Conservation (phyloP, 176 grass and related monocot genomes). For the Triticum monococcum region DNA sequence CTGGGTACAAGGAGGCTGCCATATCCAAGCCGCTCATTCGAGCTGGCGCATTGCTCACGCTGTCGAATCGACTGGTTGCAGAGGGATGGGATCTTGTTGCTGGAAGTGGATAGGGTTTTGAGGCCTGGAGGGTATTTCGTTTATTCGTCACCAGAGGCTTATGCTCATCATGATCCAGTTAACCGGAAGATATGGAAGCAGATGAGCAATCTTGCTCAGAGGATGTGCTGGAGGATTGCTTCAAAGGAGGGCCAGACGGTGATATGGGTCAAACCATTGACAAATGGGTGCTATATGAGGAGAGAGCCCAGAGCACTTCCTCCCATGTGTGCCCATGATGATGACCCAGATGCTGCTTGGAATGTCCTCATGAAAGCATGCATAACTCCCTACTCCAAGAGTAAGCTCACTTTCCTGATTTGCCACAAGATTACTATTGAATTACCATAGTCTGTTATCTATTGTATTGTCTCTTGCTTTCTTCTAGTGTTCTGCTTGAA, state of each 20-base stretch:
- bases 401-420: constrained; percentile 46
- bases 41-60: constrained; percentile 73
- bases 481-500: neutral
- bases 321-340: constrained; percentile 45
- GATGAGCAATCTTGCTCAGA: constrained; percentile 60
- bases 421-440: neutral
- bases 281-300: constrained; percentile 68
- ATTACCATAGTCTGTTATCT: neutral
- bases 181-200: constrained; percentile 67
- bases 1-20: constrained; percentile 70
- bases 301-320: constrained; percentile 54
- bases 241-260: constrained; percentile 76
- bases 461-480: neutral
- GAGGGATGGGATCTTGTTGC: constrained; percentile 75
- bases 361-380: constrained; percentile 78
- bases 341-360: constrained; percentile 76
- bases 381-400: constrained; percentile 63
- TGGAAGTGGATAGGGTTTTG: constrained; percentile 71
- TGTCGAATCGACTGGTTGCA: constrained; percentile 84
- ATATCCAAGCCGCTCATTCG: constrained; percentile 63
- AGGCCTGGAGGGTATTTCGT: constrained; percentile 81
- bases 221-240: constrained; percentile 77
- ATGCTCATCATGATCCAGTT: constrained; percentile 48
- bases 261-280: constrained; percentile 80
- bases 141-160: constrained; percentile 78